Percentiles rank a stretch among this genome's conserved stretches.
Evolutionary conservation across 2,329 filamentous ascomycete genomes (phyloP).

Genomic region (Zalaria obscura): DNA sequence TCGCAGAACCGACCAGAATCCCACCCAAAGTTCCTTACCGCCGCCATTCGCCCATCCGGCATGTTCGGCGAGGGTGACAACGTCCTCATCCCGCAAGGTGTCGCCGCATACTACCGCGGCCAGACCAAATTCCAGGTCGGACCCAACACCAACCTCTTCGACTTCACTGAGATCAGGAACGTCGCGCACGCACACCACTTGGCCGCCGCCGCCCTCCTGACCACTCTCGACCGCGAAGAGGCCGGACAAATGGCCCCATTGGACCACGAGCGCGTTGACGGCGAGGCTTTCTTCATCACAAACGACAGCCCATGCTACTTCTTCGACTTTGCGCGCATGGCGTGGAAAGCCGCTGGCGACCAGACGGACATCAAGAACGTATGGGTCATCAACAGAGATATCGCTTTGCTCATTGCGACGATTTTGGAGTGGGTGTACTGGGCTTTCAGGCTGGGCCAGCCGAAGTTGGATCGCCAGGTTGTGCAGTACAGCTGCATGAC

Average conservation of each 20-base stretch:
- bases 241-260: conserved; percentile 22
- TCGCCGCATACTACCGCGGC: conserved; percentile 29
- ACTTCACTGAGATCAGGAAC: conserved; percentile 40
- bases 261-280: conserved; percentile 33
- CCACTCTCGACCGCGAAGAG: conserved; percentile 22
- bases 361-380: conserved; percentile 21
- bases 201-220: conserved; percentile 33
- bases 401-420: conserved; percentile 27
- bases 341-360: conserved; percentile 31
- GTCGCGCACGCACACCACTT: conserved; percentile 38
- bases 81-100: conserved; percentile 29
- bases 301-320: conserved; percentile 36
- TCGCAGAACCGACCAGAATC: conserved; percentile 29
- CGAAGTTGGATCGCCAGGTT: conserved; percentile 30
- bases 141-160: conserved; percentile 37
- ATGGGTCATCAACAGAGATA: conserved; percentile 27
- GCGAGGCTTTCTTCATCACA: conserved; percentile 37
- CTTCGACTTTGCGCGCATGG: conserved; percentile 34
- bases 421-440: conserved; percentile 32
- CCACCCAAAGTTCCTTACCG: conserved; percentile 31
- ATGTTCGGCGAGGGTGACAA: conserved; percentile 38
- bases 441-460: conserved; percentile 26
- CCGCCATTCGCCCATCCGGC: conserved; percentile 33
- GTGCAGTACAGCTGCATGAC: conserved; percentile 59
- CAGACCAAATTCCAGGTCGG: conserved; percentile 38